These are phyloP conservation scores for Penicillium sp. DNA, from an alignment of 2,329 filamentous ascomycete species.

Conservation along the genomic window DNA sequence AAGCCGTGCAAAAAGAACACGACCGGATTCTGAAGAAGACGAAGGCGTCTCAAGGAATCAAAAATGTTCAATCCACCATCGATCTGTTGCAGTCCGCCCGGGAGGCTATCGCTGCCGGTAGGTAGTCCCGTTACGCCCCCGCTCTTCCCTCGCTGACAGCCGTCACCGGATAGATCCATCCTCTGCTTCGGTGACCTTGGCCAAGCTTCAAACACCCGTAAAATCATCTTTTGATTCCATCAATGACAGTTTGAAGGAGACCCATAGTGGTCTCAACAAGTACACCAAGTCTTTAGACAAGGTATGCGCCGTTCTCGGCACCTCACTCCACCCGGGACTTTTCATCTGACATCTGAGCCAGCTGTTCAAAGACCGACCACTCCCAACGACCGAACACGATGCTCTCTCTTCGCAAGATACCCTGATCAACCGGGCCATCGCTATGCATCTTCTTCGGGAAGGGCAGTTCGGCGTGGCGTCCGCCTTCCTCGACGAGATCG, in stretches of 20 bases:
- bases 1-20: slow-evolving; percentile 71
- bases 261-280: slow-evolving; percentile 77
- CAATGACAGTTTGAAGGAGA: slow-evolving; percentile 77
- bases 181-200: slow-evolving; percentile 71
- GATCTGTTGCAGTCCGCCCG: slow-evolving; percentile 72
- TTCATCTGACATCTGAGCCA: slow-evolving; percentile 26
- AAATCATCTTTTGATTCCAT: slow-evolving; percentile 79
- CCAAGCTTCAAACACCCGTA: slow-evolving; percentile 82
- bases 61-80: slow-evolving; percentile 82
- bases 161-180: slow-evolving; percentile 59
- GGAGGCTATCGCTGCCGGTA: slow-evolving; percentile 71
- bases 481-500: slow-evolving; percentile 76
- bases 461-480: slow-evolving; percentile 88
- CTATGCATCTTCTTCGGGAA: slow-evolving; percentile 93
- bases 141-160: slow-evolving; percentile 12
- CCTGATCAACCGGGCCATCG: slow-evolving; percentile 88
- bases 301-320: slow-evolving; percentile 45
- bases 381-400: slow-evolving; percentile 77
- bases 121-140: slow-evolving; percentile 18
- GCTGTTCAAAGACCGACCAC: slow-evolving; percentile 68
- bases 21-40: slow-evolving; percentile 69
- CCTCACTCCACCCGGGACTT: not conserved
- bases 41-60: slow-evolving; percentile 69
- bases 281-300: slow-evolving; percentile 85
- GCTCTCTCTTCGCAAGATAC: slow-evolving; percentile 72